These are phyloP conservation scores for Golubevia pallescens DNA, from an alignment of 1,284 basidiomycete genomes.

Conservation along the genomic window DNA sequence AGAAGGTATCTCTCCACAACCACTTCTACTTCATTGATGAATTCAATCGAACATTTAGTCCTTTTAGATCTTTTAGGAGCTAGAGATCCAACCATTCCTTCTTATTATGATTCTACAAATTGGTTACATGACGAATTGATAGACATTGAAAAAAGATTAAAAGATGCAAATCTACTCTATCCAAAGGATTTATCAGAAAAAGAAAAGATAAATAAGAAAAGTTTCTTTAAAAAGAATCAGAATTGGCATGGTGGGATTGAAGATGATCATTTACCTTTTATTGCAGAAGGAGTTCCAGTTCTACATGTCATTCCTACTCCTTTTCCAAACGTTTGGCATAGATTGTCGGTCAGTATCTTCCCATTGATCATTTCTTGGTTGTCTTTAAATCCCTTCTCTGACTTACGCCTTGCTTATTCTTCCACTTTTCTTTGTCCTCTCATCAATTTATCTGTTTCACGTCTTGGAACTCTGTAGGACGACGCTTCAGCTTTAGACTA, in stretches of 20 bases:
- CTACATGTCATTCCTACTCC: conserved; percentile 88
- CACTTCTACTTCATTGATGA: conserved; percentile 18
- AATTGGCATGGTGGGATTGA: conserved; percentile 73
- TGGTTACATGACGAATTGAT: conserved; percentile 39
- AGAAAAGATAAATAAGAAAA: conserved; percentile 5
- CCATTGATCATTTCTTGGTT: background rate
- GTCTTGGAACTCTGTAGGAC: conserved; percentile 70
- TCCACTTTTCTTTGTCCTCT: conserved; percentile 9
- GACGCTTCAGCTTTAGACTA: conserved; percentile 84
- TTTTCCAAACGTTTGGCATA: conserved; percentile 93
- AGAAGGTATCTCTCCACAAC: conserved; percentile 14
- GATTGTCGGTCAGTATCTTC: conserved; percentile 70
- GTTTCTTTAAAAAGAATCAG: background rate
- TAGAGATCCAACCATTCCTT: conserved; percentile 30
- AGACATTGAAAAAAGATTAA: conserved; percentile 33
- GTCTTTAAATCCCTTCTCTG: background rate
- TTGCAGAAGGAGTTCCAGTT: conserved; percentile 81
- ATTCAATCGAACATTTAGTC: conserved; percentile 54
- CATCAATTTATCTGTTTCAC: conserved; percentile 2
- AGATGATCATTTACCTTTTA: conserved; percentile 94
- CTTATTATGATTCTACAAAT: conserved; percentile 38
- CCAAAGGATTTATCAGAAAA: conserved; percentile 9
- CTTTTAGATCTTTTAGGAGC: conserved; percentile 57
- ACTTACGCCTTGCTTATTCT: background rate
- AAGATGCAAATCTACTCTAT: conserved; percentile 17